Evolutionary conservation across 164 flowering plant species (phyloP), one percentile per base, ranked within the genome.

Genomic region (Umbellularia californica): DNA sequence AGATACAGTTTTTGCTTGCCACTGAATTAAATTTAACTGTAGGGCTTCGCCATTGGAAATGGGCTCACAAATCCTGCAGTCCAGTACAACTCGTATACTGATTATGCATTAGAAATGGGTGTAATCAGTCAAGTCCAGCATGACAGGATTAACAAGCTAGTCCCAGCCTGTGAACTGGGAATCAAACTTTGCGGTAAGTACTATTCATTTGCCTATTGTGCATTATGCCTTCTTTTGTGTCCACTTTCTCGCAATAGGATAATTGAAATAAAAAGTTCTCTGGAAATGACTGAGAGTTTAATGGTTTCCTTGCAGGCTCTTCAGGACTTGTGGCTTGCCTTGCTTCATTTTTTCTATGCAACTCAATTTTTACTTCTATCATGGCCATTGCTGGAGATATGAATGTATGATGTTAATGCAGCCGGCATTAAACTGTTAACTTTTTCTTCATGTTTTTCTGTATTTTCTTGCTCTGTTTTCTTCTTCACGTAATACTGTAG

Each of bases 11-110:
- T 67, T 67, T 5, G 9, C 15, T 64, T 64, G 0, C 4, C 60
- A 3, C 3, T 55, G 60, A 55, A 55, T 63, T 28, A 74, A 78
- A 17, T 27, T 52, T 35, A 79, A 72, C 67, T 23, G 24, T 82
- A 91, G 95, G 95, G 95, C 65, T 87, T 91, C 82, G 95, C 95
- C 22, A 91, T 91, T 76, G 95, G 95, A 2, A 91, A 91, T 77
- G 95, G 95, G 33, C 90, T 89, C 9, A 91, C 95, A 55, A 84
- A 91, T 78, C 93, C 95, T 63, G 89, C 79, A 77, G 81, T 88
- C 65, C 95, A 91, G 79, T 91, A 91, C 71, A 77, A 80, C 79
- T 87, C 92, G 5, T 89, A 89, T 76, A 74, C 87, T 12, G 93
- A 91, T 76, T 91, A 84, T 85, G 93, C 95, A 73, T 72, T 89